phyloP scores from a whole-genome alignment of 495 filamentous ascomycete genomes.

The Xylaria cubensis region DNA sequence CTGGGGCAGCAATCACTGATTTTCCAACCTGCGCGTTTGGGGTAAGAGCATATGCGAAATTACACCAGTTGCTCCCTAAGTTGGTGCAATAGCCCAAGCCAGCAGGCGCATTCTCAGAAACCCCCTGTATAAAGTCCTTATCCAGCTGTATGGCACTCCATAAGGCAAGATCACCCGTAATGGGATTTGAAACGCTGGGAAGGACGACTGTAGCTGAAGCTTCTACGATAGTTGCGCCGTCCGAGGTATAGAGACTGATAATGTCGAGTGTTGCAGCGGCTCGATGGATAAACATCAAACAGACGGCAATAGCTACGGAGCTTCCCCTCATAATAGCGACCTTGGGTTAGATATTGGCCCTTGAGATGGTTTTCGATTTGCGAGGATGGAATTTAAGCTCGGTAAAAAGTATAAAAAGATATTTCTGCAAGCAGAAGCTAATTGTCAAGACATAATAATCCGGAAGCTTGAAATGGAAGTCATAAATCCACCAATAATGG shows the following conservation, averaged over 20 bases:
- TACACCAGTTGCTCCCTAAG: constrained; percentile 26
- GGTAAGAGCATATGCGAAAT: constrained; percentile 24
- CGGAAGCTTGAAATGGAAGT: not conserved
- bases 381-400: not conserved
- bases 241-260: constrained; percentile 15
- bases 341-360: not conserved
- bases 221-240: constrained; percentile 19
- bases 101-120: constrained; percentile 23
- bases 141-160: constrained; percentile 25
- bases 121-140: constrained; percentile 24
- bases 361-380: not conserved
- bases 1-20: constrained; percentile 16
- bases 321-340: not conserved
- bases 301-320: not conserved
- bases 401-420: not conserved
- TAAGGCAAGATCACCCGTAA: constrained; percentile 20
- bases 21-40: constrained; percentile 7
- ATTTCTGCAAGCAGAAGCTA: not conserved
- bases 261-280: not conserved
- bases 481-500: constrained; percentile 18
- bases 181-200: constrained; percentile 9
- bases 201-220: constrained; percentile 24
- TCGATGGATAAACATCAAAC: not conserved
- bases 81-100: constrained; percentile 20
- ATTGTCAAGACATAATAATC: not conserved